phyloP scores from a whole-genome alignment of 78 protist genomes.

The Isochrysis galbana region DNA sequence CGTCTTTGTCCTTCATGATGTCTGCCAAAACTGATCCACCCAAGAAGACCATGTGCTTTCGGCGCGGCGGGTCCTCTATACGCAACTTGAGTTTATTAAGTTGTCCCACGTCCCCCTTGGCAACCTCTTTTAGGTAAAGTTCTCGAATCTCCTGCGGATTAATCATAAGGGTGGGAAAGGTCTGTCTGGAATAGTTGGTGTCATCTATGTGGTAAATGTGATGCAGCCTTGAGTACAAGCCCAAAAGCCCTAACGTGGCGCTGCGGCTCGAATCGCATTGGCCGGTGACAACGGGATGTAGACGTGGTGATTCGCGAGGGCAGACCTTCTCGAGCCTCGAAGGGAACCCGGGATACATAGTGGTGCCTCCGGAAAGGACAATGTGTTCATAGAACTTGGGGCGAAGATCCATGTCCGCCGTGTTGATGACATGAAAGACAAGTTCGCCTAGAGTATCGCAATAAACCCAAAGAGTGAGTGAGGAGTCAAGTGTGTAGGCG shows the following conservation, averaged over 20 bases:
- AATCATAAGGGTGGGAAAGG: no score
- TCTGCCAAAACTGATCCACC: constrained; percentile 99
- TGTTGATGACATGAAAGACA: constrained; percentile 88
- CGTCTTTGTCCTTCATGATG: constrained; percentile 81
- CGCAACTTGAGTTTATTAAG: constrained; percentile 73
- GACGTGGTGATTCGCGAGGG: no score
- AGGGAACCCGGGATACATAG: constrained; percentile 97
- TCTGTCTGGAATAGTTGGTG: no score
- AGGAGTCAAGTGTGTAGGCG: no score
- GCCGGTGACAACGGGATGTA: no score
- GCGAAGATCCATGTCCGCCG: constrained; percentile 91
- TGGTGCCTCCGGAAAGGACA: constrained; percentile 91
- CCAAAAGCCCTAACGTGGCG: no score
- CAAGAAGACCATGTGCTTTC: constrained; percentile 98
- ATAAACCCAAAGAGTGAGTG: no score
- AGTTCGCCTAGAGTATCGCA: no score
- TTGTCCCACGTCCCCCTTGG: constrained; percentile 77
- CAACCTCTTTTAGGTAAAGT: constrained; percentile 79
- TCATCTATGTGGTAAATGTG: no score
- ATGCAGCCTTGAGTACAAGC: no score
- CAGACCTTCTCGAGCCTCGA: constrained; percentile 87
- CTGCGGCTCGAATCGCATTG: no score
- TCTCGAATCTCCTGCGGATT: constrained; percentile 89
- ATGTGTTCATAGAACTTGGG: constrained; percentile 94
- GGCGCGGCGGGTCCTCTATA: constrained; percentile 97